Evolutionary conservation across 345 rosid genomes (phyloP), one percentile per base, ranked within the genome.

Genomic region (Mercurialis annua): DNA sequence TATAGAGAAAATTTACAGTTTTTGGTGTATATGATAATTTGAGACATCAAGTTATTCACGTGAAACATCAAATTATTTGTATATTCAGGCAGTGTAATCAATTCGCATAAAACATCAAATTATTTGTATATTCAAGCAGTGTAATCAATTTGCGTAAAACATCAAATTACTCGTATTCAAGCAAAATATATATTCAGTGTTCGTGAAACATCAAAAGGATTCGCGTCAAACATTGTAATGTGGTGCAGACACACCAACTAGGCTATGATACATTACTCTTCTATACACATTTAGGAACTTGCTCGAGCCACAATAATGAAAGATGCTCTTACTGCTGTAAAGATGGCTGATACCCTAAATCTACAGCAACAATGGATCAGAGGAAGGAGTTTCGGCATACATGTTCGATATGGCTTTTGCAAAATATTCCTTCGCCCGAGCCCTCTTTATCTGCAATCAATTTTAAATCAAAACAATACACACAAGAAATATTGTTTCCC

Each of bases 401-500:
- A 90, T 90, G 59, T 77, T 74, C 47, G 88, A 68, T 75, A 90
- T 85, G 47, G 87, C 87, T 59, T 83, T 79, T 17, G 80, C 89
- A 65, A 83, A 92, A 76, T 78, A 78, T 20, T 70, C 89, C 81
- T 85, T 87, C 1, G 97, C 96, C 73, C 88, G 97, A 46, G 90
- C 89, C 73, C 97, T 80, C 83, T 92, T 92, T 73, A 92, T 71
- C 97, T 90, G 83, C 58, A 69, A 40, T n/a, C n/a, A 64, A 24
- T n/a, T 21, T 40, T 40, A 67, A 64, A 34, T 38, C 60, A 62
- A 27, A 57, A 53, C 48, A 51, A n/a, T 4, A 20, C 26, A 50
- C 0, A 40, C 6, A 10, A 4, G 11, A 40, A 40, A 40, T 2
- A 20, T n/a, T 6, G 12, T 62, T 29, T 10, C 10, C 40, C 14